A percentile compares a stretch with the other conserved stretches of the same genome.
These are phyloP conservation scores for Hypoxylon cercidicola DNA, from an alignment of 495 filamentous ascomycete species.

Conservation along the genomic window DNA sequence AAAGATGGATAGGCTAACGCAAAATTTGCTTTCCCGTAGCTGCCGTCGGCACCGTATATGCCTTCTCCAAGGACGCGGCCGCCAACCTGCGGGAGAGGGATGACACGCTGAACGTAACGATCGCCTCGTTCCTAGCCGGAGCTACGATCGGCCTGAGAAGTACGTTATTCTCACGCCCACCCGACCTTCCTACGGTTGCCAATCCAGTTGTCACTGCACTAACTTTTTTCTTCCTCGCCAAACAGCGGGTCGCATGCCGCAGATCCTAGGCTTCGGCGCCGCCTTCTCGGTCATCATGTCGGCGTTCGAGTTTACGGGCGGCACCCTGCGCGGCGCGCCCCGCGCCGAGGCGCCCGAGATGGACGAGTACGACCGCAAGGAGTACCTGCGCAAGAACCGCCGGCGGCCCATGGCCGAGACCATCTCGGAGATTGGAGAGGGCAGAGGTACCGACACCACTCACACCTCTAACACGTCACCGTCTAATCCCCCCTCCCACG, in stretches of 20 bases:
- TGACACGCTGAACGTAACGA: slow-evolving; percentile 52
- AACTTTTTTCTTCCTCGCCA: not conserved
- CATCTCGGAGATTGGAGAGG: slow-evolving; percentile 84
- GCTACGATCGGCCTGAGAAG: slow-evolving; percentile 51
- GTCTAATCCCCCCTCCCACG: not conserved
- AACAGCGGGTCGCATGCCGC: slow-evolving; percentile 78
- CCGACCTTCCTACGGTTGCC: not conserved
- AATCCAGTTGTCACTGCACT: not conserved
- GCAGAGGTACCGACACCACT: slow-evolving; percentile 73
- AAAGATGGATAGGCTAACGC: slow-evolving; percentile 29
- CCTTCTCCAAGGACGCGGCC: slow-evolving; percentile 67
- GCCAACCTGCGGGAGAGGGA: slow-evolving; percentile 61
- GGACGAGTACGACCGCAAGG: slow-evolving; percentile 85
- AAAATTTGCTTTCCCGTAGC: slow-evolving; percentile 57
- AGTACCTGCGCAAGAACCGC: slow-evolving; percentile 76
- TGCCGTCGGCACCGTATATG: slow-evolving; percentile 81
- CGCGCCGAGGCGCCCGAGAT: slow-evolving; percentile 62
- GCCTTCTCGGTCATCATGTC: slow-evolving; percentile 71
- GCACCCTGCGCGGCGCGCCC: slow-evolving; percentile 63
- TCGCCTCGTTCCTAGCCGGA: slow-evolving; percentile 53
- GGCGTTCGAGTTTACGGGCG: slow-evolving; percentile 82
- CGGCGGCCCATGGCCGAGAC: slow-evolving; percentile 85
- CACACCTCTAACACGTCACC: not conserved
- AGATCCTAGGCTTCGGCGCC: slow-evolving; percentile 81
- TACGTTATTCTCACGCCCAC: slow-evolving; percentile 32